Base-by-base conservation (phyloP, 208 protist genomes). In the Crithidia brevicula region DNA sequence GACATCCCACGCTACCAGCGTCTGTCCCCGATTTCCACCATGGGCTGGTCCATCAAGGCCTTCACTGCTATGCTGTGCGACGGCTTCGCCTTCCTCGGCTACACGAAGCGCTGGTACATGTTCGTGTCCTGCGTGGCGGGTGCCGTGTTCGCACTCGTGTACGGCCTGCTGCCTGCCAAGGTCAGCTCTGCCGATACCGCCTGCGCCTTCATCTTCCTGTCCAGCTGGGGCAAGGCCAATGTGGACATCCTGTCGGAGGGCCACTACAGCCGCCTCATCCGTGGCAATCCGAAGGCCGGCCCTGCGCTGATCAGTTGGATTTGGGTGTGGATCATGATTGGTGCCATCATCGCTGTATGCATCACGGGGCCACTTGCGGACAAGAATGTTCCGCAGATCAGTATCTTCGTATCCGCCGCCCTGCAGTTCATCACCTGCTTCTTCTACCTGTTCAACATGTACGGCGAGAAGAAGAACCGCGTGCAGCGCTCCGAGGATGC, bases 211-310 rank as follows among this genome's bases (percentile, higher is more conserved):
- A 67, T 88, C 62, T 91, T 91, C 56, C 58, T 91, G 22, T 78
- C 68, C 34, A 62, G 54, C 38, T 89, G 71, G 53, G 70, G 76
- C 34, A 89, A 86, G 68, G 79, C 82, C 25, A 88, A 86, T 59
- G 74, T 94, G 49, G 88, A 94, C 66, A 91, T 91, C 53, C 77
- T 94, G 15, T 88, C 83, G 1, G 79, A 94, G 66, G 88, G 88
- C 34, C 83, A 86, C 60, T 94, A 94, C 85, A 91, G 81, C 40
- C 80, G 83, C 18, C 67, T 89, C 34, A 82, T 94, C 25, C 77
- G 77, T 38, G 34, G 49, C n/a, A 30, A 77, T 43, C 88, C 88
- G 7, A 42, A 52, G 43, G 56, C 69, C 23, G 85, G 85, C 10
- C 74, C 82, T 4, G 40, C 81, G 42, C 77, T 94, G 22, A 83